Percentiles rank a stretch among this genome's conserved stretches.
Evolutionary conservation across 331 rosid species (phyloP).

Genomic region (Prunus yedoensis): DNA sequence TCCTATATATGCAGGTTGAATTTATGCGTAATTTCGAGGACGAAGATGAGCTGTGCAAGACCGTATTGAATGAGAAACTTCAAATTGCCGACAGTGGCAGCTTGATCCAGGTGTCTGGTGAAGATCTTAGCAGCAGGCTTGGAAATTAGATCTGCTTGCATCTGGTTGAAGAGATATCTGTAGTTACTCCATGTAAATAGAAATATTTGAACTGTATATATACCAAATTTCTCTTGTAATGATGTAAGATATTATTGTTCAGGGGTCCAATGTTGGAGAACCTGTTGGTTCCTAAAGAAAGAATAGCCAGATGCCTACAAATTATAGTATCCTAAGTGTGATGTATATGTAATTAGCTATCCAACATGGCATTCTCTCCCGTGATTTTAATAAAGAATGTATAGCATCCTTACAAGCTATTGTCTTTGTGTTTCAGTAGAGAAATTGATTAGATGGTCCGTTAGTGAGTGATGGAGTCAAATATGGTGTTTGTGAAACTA

Average conservation of each 20-base stretch:
- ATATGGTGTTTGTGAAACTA: too few species aligned
- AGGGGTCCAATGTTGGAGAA: neutral
- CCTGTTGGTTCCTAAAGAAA: neutral
- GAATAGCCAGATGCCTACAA: neutral
- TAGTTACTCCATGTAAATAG: neutral
- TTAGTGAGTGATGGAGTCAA: too few species aligned
- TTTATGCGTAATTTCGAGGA: constrained; percentile 67
- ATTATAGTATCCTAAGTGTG: neutral
- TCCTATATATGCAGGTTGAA: constrained; percentile 54
- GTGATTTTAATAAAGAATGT: neutral
- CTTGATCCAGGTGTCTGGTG: constrained; percentile 56
- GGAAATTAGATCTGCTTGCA: constrained; percentile 30
- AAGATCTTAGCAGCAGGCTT: constrained; percentile 52
- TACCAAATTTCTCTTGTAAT: neutral
- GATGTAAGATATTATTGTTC: neutral
- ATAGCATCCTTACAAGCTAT: neutral
- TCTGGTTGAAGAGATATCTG: neutral
- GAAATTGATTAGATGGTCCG: neutral
- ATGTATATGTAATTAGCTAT: neutral
- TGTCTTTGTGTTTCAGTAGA: neutral
- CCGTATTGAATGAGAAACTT: constrained; percentile 65
- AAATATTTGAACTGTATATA: neutral
- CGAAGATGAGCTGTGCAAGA: constrained; percentile 73
- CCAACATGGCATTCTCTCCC: neutral
- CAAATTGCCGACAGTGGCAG: constrained; percentile 52